phyloP scores from a whole-genome alignment of 768 basidiomycete genomes.

The Pisolithus orientalis region DNA sequence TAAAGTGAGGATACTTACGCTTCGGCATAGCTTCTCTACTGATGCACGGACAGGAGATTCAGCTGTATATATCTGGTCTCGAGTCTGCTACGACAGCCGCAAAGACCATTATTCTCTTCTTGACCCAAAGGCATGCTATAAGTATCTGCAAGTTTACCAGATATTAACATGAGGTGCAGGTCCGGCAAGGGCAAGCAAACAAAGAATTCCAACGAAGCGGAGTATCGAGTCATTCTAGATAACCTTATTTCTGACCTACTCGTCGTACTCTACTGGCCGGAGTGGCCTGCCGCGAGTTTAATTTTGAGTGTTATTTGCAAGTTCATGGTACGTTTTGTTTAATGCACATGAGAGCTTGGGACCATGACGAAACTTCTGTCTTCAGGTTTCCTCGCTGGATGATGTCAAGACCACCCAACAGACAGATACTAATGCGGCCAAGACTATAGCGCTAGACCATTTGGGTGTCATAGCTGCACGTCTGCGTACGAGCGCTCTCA shows the following conservation, averaged over 20 bases:
- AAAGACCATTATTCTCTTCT: conserved; percentile 72
- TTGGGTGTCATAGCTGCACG: conserved; percentile 88
- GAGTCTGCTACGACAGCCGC: conserved; percentile 84
- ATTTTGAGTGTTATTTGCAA: conserved; percentile 75
- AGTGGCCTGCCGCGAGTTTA: conserved; percentile 92
- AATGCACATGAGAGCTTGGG: not conserved
- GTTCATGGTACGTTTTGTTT: conserved; percentile 60
- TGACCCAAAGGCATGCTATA: conserved; percentile 54
- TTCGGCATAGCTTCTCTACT: not conserved
- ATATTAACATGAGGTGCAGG: conserved; percentile 29
- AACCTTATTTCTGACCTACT: conserved; percentile 85
- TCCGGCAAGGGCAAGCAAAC: conserved; percentile 84
- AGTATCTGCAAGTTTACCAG: conserved; percentile 1
- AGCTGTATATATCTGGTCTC: conserved; percentile 61
- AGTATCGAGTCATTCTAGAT: conserved; percentile 91
- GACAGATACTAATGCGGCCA: conserved; percentile 77
- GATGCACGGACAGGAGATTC: conserved; percentile 48
- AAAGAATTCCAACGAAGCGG: conserved; percentile 89
- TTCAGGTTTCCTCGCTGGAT: conserved; percentile 73
- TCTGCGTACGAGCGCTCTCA: conserved; percentile 54
- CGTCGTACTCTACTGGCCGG: conserved; percentile 86
- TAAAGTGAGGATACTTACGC: conserved; percentile 37
- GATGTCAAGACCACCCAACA: conserved; percentile 65
- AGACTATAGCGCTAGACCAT: conserved; percentile 88
- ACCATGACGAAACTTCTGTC: not conserved